Evolutionary conservation across 208 protist species (phyloP), one percentile per base, ranked within the genome.

Genomic region (Wallacemonas sp.): DNA sequence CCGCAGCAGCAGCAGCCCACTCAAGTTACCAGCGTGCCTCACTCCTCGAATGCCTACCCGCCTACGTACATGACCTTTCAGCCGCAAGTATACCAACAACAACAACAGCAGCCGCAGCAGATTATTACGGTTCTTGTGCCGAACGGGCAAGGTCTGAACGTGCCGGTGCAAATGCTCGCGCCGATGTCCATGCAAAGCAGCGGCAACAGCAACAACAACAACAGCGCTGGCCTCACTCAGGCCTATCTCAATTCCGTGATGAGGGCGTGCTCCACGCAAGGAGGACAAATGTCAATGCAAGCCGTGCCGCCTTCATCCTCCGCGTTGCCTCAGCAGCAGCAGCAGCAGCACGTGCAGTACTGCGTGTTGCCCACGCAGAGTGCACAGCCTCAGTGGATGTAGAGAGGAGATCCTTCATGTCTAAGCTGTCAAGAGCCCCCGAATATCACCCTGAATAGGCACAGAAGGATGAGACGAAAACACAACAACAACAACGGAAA

Each of bases 21-120:
- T 6, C 36, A 41, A 41, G 36, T 41, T 14, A 41, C 36, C 36
- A 41, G 36, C 36, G 36, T 41, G 14, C 36, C 6, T 41, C 9
- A 6, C 6, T 6, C 14, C 36, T 6, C 36, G 6, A 14, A 41
- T 41, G 36, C 9, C 36, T 41, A 41, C 36, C n/a, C n/a, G n/a
- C n/a, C n/a, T n/a, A n/a, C n/a, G n/a, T n/a, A n/a, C n/a, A n/a
- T n/a, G n/a, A n/a, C n/a, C n/a, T n/a, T n/a, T n/a, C n/a, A n/a
- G n/a, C n/a, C n/a, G n/a, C n/a, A n/a, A n/a, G n/a, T n/a, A n/a
- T 44, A 24, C 11, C 63, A 38, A 41, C 42, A 30, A 21, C 54
- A 61, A 49, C 47, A 14, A 44, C 66, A 68, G 41, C 60, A 22
- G 51, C 59, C 26, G 60, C 53, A 55, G 60, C 59, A 54, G 24